Evolutionary conservation across 2,329 filamentous ascomycete genomes (phyloP), one percentile per base, ranked within the genome.

Genomic region (Didymella segeticola): DNA sequence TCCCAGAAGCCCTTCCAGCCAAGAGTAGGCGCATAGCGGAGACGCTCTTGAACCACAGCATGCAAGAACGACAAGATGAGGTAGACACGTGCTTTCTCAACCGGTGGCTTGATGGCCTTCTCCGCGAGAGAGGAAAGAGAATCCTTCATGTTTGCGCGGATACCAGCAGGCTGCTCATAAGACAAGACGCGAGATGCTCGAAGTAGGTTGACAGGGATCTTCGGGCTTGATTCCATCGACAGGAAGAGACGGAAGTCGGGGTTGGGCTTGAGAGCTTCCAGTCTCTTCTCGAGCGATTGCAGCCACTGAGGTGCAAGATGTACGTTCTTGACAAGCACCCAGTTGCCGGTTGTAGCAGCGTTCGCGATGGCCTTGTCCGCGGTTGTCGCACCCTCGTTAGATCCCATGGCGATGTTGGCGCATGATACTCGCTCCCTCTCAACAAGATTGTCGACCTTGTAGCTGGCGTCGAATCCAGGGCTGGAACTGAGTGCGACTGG

Each of bases 1-100:
- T 99, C 96, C 95, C 96, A 99, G 83, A 97, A 96, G 47, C 92
- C 91, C 80, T 96, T 97, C 95, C 95, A 99, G 56, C 95, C 95
- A 49, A 99, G 81, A 52, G 84, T 93, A 0, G 95, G 96, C 20
- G 93, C 93, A 74, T 99, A 99, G 58, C 95, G 89, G 58, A 99
- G 81, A 65, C 96, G 84, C 76, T 99, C 95, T 75, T 99, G 95
- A 10, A 97, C 87, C 30, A 99, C 93, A 6, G 95, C 96, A 72
- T 99, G 95, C 66, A 99, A 74, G 83, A 99, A 98, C 3, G 90
- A 95, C 30, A 99, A 83, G 42, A 99, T 81, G 41, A 99, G 82
- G 70, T 99, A 98, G 46, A 99, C 79, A 60, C 96, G 86, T 19
- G 89, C 87, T 71, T 95, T 90, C 78, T 99, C 95, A 9, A 97